Conservation (phyloP, 441 rosid species). For the Pelargonium fulgidum region DNA sequence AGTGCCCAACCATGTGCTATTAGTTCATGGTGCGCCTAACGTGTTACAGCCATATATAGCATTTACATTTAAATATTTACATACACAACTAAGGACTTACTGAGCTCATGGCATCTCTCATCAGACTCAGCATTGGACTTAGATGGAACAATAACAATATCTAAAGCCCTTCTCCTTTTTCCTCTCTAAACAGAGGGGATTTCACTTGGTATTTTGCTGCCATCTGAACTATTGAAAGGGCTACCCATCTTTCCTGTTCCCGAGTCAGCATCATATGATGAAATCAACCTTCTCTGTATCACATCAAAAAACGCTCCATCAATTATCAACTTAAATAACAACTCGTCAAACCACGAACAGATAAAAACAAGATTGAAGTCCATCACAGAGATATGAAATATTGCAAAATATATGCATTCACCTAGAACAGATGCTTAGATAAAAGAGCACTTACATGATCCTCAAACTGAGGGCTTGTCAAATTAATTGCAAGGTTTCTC, state of each 20-base stretch:
- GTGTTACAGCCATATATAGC: no score
- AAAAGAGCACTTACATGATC: background rate
- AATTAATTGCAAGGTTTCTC: slow-evolving; percentile 1
- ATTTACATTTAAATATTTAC: no score
- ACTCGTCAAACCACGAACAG: no score
- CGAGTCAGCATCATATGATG: background rate
- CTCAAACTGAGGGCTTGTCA: slow-evolving; percentile 6
- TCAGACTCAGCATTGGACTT: no score
- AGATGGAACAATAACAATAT: background rate
- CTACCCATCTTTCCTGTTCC: background rate
- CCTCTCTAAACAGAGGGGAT: background rate
- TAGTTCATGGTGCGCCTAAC: no score
- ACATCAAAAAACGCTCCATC: background rate
- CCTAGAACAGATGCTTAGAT: background rate
- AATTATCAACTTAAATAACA: background rate
- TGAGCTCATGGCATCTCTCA: no score
- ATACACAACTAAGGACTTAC: no score
- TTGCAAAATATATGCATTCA: no score
- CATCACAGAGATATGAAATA: no score
- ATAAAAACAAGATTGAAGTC: no score
- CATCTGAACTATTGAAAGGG: background rate
- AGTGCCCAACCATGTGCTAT: no score
- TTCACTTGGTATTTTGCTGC: background rate
- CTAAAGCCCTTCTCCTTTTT: background rate
- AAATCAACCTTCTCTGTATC: slow-evolving; percentile 1